A percentile compares a stretch with the other conserved stretches of the same genome.
Evolutionary conservation across 2,329 filamentous ascomycete genomes (phyloP).

Genomic region (Rugonectria rugulosa): DNA sequence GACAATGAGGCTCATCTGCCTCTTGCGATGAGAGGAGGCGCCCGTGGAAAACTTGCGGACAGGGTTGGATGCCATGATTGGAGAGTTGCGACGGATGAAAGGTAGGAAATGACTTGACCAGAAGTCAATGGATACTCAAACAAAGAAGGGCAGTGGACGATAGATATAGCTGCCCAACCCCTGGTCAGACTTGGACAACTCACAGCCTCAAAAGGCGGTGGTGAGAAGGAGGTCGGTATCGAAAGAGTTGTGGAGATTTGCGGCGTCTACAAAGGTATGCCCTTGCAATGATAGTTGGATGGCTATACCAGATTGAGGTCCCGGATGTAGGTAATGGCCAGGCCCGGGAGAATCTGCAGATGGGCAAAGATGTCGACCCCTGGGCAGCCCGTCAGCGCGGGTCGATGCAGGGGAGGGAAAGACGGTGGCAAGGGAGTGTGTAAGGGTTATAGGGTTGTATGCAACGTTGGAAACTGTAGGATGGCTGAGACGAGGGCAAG

Average conservation of each 20-base stretch:
- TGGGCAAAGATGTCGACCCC: constrained; percentile 29
- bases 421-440: not conserved
- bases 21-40: constrained; percentile 54
- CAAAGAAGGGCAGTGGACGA: constrained; percentile 12
- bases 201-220: constrained; percentile 37
- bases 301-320: constrained; percentile 29
- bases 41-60: constrained; percentile 53
- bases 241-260: constrained; percentile 38
- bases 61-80: constrained; percentile 39
- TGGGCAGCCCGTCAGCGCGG: constrained; percentile 33
- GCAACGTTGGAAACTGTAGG: constrained; percentile 11
- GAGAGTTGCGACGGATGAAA: constrained; percentile 16
- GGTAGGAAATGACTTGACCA: too few relatives aligned
- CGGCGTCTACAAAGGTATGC: constrained; percentile 22
- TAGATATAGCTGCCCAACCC: constrained; percentile 35
- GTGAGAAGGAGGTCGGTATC: constrained; percentile 34
- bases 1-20: constrained; percentile 54
- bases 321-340: constrained; percentile 22
- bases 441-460: constrained; percentile 1
- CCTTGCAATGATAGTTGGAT: constrained; percentile 32
- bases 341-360: constrained; percentile 23
- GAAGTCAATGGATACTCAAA: constrained; percentile 23
- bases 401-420: constrained; percentile 26
- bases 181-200: constrained; percentile 28
- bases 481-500: constrained; percentile 18